phyloP scores from a whole-genome alignment of 345 rosid genomes.

The Combretum micranthum region DNA sequence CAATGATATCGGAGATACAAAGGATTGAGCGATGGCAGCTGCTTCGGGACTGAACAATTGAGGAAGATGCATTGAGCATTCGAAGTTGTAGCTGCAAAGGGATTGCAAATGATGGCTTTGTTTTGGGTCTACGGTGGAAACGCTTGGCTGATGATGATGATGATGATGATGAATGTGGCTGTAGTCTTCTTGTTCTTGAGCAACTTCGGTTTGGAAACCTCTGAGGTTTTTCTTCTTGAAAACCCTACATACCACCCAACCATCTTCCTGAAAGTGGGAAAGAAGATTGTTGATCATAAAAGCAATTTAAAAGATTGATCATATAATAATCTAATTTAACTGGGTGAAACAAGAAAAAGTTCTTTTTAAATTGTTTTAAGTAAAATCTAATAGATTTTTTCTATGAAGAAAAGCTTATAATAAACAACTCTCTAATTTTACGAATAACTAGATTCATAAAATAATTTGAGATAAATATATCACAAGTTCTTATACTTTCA shows the following conservation, averaged over 20 bases:
- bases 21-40: constrained; percentile 19
- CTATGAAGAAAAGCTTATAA: too few species aligned
- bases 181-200: constrained; percentile 24
- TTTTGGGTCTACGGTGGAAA: constrained; percentile 4
- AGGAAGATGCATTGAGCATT: constrained; percentile 62
- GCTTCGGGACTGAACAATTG: constrained; percentile 78
- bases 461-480: too few species aligned
- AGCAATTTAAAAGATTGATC: too few species aligned
- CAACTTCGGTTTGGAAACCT: constrained; percentile 41
- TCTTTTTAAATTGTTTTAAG: too few species aligned
- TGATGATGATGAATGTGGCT: constrained; percentile 13
- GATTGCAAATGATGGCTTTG: constrained; percentile 21
- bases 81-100: constrained; percentile 2
- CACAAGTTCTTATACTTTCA: too few species aligned
- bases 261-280: constrained; percentile 47
- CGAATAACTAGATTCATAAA: too few species aligned
- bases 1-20: constrained; percentile 22
- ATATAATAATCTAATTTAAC: too few species aligned
- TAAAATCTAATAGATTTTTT: too few species aligned
- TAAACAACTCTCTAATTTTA: too few species aligned
- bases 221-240: constrained; percentile 75
- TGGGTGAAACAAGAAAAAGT: too few species aligned
- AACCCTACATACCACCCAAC: constrained; percentile 64
- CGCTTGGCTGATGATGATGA: constrained; percentile 4
- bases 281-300: not conserved